Conservation (phyloP, 2,329 filamentous ascomycete species). For the Exophiala xenobiotica region DNA sequence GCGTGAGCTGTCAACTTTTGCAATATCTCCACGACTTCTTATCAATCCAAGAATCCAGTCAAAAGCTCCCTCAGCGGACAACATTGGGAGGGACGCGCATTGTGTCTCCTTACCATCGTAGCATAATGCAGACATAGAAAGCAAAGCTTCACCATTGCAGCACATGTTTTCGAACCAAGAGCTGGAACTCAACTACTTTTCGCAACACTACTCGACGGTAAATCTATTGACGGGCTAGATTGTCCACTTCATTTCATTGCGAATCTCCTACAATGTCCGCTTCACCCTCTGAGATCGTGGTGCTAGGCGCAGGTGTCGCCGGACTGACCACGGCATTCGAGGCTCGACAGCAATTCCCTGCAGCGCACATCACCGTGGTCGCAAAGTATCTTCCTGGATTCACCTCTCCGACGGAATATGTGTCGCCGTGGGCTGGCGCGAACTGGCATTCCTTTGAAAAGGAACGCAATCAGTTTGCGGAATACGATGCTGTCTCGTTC, state of each 20-base stretch:
- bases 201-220: too few relatives aligned
- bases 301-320: slow-evolving; percentile 56
- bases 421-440: slow-evolving; percentile 77
- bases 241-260: too few relatives aligned
- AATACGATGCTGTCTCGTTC: slow-evolving; percentile 61
- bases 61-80: too few relatives aligned
- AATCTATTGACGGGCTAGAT: too few relatives aligned
- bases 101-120: too few relatives aligned
- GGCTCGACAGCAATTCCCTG: slow-evolving; percentile 49
- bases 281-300: slow-evolving; percentile 6
- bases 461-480: slow-evolving; percentile 31
- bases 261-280: not conserved
- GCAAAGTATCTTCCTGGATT: slow-evolving; percentile 85
- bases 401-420: slow-evolving; percentile 73
- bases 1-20: not conserved
- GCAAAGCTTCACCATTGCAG: too few relatives aligned
- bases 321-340: slow-evolving; percentile 60
- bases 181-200: too few relatives aligned
- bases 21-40: not conserved
- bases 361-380: slow-evolving; percentile 60
- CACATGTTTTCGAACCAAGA: too few relatives aligned
- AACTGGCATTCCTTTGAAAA: slow-evolving; percentile 60
- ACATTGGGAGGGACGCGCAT: too few relatives aligned
- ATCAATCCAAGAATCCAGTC: not conserved
- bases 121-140: too few relatives aligned